phyloP scores from a whole-genome alignment of 768 basidiomycete genomes.

The Ramaria rubella region DNA sequence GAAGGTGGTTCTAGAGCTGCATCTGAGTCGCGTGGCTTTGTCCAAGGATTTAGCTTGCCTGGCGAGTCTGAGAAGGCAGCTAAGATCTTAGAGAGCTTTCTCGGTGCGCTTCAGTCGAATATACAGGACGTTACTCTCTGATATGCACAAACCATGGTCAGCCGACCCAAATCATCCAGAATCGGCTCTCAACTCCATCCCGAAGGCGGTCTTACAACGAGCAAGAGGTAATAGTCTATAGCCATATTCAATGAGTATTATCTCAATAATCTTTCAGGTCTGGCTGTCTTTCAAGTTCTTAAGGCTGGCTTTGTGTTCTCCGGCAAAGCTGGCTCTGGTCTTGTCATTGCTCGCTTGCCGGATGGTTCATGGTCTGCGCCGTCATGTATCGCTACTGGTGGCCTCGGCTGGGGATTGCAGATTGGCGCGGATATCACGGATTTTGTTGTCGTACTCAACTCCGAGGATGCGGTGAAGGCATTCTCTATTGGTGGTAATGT shows the following conservation, averaged over 20 bases:
- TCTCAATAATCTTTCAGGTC: constrained; percentile 43
- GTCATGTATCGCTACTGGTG: constrained; percentile 93
- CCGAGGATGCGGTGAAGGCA: constrained; percentile 90
- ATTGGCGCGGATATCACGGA: constrained; percentile 94
- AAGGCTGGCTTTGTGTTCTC: constrained; percentile 94
- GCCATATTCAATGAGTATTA: neutral
- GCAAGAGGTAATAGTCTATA: constrained; percentile 61
- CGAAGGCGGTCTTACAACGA: constrained; percentile 83
- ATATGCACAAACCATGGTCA: constrained; percentile 23
- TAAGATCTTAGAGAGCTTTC: constrained; percentile 82
- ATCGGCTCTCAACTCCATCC: constrained; percentile 89
- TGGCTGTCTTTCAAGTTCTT: constrained; percentile 91
- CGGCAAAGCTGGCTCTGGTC: constrained; percentile 87
- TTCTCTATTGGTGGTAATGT: constrained; percentile 96
- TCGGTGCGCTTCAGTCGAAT: constrained; percentile 47
- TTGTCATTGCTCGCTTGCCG: constrained; percentile 86
- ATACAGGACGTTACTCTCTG: constrained; percentile 1
- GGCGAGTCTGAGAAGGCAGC: constrained; percentile 94
- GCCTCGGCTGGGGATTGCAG: constrained; percentile 91
- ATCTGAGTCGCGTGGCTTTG: constrained; percentile 68
- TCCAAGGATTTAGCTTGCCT: constrained; percentile 81
- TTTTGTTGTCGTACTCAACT: constrained; percentile 96
- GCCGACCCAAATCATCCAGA: constrained; percentile 84
- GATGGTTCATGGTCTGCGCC: constrained; percentile 98
- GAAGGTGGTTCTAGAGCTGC: constrained; percentile 63